A percentile compares a stretch with the other conserved stretches of the same genome.
These are phyloP conservation scores for Talaromyces sp. DNA, from an alignment of 2,329 filamentous ascomycete genomes.

Conservation along the genomic window DNA sequence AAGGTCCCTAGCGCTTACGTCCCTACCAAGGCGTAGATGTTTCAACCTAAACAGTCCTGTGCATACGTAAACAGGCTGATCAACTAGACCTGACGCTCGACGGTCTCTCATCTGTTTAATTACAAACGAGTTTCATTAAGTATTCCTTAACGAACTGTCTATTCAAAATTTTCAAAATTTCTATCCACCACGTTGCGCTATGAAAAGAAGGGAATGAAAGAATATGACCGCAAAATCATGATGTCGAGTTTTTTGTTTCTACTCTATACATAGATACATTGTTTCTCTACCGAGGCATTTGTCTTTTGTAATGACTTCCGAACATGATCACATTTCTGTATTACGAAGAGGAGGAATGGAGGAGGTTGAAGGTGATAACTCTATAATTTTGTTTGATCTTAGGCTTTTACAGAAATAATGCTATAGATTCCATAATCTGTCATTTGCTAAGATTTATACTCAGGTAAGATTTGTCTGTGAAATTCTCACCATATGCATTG, in stretches of 20 bases:
- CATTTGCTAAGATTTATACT: neutral
- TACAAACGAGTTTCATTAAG: neutral
- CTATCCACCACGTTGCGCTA: neutral
- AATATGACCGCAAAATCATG: neutral
- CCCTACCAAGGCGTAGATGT: conserved; percentile 13
- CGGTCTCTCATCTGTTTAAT: neutral
- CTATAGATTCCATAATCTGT: conserved; percentile 1
- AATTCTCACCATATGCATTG: neutral
- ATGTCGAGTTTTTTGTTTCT: conserved; percentile 1
- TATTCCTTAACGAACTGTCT: conserved; percentile 1
- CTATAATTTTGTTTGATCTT: neutral
- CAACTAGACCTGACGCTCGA: conserved; percentile 1
- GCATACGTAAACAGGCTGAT: neutral
- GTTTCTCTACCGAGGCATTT: neutral
- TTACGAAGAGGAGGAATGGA: neutral
- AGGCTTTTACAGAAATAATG: neutral
- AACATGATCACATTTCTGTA: neutral
- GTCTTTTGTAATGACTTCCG: neutral
- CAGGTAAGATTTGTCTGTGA: neutral
- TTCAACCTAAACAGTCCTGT: neutral
- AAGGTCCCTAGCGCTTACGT: conserved; percentile 35
- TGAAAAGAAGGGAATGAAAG: neutral
- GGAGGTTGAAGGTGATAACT: neutral
- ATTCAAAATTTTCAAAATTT: neutral
- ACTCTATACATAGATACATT: neutral